Evolutionary conservation across 2,329 filamentous ascomycete species (phyloP), one percentile per base, ranked within the genome.

Genomic region (Incumbomyces delicatus): DNA sequence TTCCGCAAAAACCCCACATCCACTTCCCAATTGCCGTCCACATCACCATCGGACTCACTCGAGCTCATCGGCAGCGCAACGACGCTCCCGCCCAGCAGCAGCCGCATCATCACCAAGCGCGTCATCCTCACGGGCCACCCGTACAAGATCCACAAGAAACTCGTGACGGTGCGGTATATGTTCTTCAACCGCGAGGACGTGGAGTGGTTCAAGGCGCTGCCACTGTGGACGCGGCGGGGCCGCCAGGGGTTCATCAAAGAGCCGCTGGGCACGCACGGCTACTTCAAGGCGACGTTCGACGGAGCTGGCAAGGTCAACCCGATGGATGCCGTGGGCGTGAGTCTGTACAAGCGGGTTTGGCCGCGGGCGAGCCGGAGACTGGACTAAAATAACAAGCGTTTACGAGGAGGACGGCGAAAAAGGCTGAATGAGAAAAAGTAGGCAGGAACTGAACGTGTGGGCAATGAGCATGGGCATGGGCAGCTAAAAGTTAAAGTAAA

Each of bases 201-300:
- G 29, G 80, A 85, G 56, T 98, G 92, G 89, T 98, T 96, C 78
- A 94, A 95, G 72, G 90, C 90, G 1, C 66, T 98, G 62, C 90
- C 92, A 50, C 68, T 98, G 53, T 98, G 90, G 89, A 98, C 92
- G 4, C 86, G 80, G 70, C 72, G 90, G 27, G 92, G 92, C 6
- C 75, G 92, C 52, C 86, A 80, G 56, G 92, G 92, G 7, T 95
- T 82, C 64, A 80, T 98, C 72, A 95, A 95, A 73, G 92, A 98
- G 72, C 77, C 83, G 48, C 70, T 98, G 41, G 92, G 92, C 58
- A 98, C 92, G 31, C 92, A 98, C 66, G 92, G 92, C n/a, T 98
- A 98, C 71, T 96, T 96, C 77, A 98, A 98, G 75, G 92, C 92
- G 11, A 95, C 85, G 1, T 98, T 98, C 69, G 94, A 98, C 64